Percentiles rank a stretch among this genome's conserved stretches.
These are phyloP conservation scores for Sphagnum magellanicum DNA, from an alignment of 228 moss, liverwort and hornwort genomes.

Conservation along the genomic window DNA sequence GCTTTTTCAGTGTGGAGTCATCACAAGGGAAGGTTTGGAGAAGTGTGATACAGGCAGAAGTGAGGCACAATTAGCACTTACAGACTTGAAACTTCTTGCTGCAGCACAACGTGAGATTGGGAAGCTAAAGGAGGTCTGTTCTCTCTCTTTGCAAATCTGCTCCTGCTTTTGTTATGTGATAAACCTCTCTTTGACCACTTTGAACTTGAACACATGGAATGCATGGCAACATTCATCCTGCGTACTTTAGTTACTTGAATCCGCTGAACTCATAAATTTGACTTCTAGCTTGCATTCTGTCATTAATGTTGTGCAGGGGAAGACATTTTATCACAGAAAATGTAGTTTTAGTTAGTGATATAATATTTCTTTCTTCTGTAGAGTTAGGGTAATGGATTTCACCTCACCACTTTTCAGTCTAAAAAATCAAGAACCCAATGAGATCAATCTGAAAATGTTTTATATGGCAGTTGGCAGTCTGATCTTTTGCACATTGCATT, in stretches of 20 bases:
- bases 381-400: no score
- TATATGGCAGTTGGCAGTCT: background rate
- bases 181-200: background rate
- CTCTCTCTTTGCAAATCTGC: background rate
- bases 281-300: background rate
- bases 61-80: constrained; percentile 10
- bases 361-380: no score
- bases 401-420: background rate
- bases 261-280: no score
- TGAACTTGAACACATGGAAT: background rate
- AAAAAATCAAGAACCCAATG: background rate
- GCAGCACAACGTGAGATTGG: constrained; percentile 27
- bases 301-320: background rate
- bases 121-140: constrained; percentile 25
- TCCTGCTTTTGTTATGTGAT: background rate
- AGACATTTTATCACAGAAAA: no score
- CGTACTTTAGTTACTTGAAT: background rate
- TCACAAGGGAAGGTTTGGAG: constrained; percentile 9
- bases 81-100: constrained; percentile 24
- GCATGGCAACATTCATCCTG: background rate
- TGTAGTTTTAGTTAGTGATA: no score
- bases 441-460: background rate
- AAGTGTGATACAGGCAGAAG: constrained; percentile 6
- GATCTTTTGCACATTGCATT: background rate
- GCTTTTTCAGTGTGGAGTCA: background rate